These are phyloP conservation scores for Lotmaria passim DNA, from an alignment of 208 protist species.

Conservation along the genomic window DNA sequence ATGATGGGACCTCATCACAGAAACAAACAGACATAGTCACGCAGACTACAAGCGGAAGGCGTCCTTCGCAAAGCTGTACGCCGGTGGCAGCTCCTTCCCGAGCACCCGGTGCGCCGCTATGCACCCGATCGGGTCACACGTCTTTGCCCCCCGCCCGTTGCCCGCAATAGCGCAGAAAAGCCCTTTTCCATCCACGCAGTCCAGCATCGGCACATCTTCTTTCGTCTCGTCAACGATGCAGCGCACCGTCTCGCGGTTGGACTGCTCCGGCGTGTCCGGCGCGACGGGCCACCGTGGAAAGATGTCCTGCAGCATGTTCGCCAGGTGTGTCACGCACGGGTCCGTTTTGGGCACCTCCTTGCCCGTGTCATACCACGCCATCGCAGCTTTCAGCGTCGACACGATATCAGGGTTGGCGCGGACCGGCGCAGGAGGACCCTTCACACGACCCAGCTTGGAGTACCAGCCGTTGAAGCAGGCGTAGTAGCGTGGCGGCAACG, in stretches of 20 bases:
- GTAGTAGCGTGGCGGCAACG: conserved; percentile 41
- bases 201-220: conserved; percentile 20
- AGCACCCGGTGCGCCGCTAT: conserved; percentile 33
- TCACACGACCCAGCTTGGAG: conserved; percentile 32
- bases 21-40: no score
- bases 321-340: conserved; percentile 8
- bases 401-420: not conserved
- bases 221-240: conserved; percentile 34
- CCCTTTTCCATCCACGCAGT: conserved; percentile 21
- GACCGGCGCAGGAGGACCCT: not conserved
- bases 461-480: conserved; percentile 28
- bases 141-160: conserved; percentile 28
- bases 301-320: not conserved
- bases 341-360: conserved; percentile 10
- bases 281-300: conserved; percentile 26
- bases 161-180: conserved; percentile 32
- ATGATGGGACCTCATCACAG: no score
- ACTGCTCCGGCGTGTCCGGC: not conserved
- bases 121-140: conserved; percentile 39
- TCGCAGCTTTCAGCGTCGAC: conserved; percentile 9
- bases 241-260: conserved; percentile 18
- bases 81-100: conserved; percentile 21
- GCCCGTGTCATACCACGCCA: conserved; percentile 27
- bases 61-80: not conserved
- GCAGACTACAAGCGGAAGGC: conserved; percentile 5